Base-by-base conservation (phyloP, 164 flowering plant species). In the Hamamelis virginiana region DNA sequence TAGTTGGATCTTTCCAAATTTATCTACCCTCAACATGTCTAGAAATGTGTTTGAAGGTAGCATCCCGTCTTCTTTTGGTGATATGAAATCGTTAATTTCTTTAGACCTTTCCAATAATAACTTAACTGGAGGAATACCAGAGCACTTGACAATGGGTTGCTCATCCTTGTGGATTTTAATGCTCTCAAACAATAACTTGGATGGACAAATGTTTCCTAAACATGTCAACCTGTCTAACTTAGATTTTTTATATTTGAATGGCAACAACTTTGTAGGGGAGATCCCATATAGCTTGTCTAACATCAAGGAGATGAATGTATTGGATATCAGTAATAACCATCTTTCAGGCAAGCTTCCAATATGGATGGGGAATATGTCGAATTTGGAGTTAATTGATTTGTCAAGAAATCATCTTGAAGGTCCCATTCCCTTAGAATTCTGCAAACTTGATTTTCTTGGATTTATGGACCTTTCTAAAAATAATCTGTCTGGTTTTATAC, bases 391-490 rank as follows among this genome's bases (percentile, higher is more conserved):
- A n/a, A 38, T 69, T 38, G 0, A 0, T 38, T 10, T 61, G 65
- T 14, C 48, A 1, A 28, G 33, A 1, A 69, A 69, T 41, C 0
- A 1, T 11, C 14, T 61, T 0, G 60, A 61, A 18, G 59, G 72
- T 14, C 21, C 15, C 18, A n/a, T 62, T 1, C 66, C 72, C 33
- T 4, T 11, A 3, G n/a, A 21, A 13, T 52, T 69, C 16, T 69
- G 50, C 48, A 27, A n/a, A 47, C 44, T 69, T 11, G 0, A 18
- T 0, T 0, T 9, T 1, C 46, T 68, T 1, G 0, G 3, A 0
- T 28, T 16, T 27, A 10, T 69, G 11, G 65, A 69, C 47, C 47
- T 69, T 60, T 69, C 65, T n/a, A 1, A 21, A 4, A 68, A 68
- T 33, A n/a, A n/a, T 27, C 6, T 33, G 41, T 33, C 41, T 33